phyloP scores from a whole-genome alignment of 1,139 yeast genomes.

The Zygoascus hellenicus region DNA sequence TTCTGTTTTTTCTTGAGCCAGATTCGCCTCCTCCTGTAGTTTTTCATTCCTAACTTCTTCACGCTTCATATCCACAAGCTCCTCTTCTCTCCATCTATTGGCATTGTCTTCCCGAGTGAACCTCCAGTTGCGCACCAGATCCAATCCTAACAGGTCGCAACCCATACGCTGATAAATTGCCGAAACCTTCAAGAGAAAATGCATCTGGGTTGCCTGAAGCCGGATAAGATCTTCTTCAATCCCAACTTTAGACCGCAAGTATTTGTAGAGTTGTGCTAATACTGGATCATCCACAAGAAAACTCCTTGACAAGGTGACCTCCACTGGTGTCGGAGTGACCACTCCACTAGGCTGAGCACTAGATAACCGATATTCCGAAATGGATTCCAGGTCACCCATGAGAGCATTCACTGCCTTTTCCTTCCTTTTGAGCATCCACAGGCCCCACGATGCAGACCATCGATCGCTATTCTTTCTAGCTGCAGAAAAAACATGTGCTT shows the following conservation, averaged over 20 bases:
- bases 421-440: slow-evolving; percentile 49
- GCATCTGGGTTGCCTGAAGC: slow-evolving; percentile 42
- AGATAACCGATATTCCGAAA: background rate
- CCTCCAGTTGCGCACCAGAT: slow-evolving; percentile 61
- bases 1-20: background rate
- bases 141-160: slow-evolving; percentile 70
- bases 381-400: slow-evolving; percentile 15
- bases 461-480: slow-evolving; percentile 63
- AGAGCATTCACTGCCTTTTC: slow-evolving; percentile 24
- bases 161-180: slow-evolving; percentile 82
- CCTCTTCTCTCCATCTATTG: background rate
- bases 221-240: slow-evolving; percentile 3
- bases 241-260: slow-evolving; percentile 44
- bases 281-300: slow-evolving; percentile 80
- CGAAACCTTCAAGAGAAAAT: slow-evolving; percentile 56
- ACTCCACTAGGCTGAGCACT: background rate
- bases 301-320: slow-evolving; percentile 27
- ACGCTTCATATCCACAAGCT: slow-evolving; percentile 7
- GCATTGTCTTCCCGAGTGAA: slow-evolving; percentile 35
- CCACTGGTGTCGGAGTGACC: slow-evolving; percentile 5
- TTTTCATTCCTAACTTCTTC: slow-evolving; percentile 2
- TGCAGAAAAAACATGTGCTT: slow-evolving; percentile 47
- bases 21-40: background rate
- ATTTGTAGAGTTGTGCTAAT: slow-evolving; percentile 57
- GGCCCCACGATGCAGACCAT: slow-evolving; percentile 81